A percentile compares a stretch with the other conserved stretches of the same genome.
Conservation (phyloP, 176 grass and related monocot species). For the Triticum dicoccoides region DNA sequence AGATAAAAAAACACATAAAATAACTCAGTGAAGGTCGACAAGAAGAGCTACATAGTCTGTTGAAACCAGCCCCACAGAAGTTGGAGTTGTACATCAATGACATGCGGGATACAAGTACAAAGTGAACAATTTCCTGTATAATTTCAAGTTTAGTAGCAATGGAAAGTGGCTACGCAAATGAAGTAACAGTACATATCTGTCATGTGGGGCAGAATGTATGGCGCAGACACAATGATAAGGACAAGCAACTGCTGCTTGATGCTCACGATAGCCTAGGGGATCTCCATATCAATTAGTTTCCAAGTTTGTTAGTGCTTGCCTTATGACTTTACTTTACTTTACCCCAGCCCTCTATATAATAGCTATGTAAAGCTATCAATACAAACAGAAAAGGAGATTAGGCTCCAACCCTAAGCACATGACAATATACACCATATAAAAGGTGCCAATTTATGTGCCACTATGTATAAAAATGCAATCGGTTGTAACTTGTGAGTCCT, state of each 20-base stretch:
- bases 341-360: neutral
- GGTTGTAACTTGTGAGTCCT: neutral
- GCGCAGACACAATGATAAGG: neutral
- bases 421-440: neutral
- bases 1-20: neutral
- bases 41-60: conserved; percentile 10
- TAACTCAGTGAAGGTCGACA: neutral
- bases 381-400: neutral
- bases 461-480: neutral
- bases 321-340: neutral
- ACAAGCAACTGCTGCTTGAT: neutral
- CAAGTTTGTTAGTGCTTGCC: neutral
- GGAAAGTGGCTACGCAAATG: neutral
- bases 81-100: neutral
- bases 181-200: neutral
- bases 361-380: neutral
- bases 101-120: neutral
- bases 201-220: neutral
- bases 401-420: neutral
- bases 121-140: neutral
- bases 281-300: neutral
- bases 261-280: neutral
- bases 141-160: neutral
- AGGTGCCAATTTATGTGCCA: neutral
- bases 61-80: neutral